A percentile compares a stretch with the other conserved stretches of the same genome.
These are phyloP conservation scores for Sanghuangporus baumii DNA, from an alignment of 1,284 basidiomycete genomes.

Conservation along the genomic window DNA sequence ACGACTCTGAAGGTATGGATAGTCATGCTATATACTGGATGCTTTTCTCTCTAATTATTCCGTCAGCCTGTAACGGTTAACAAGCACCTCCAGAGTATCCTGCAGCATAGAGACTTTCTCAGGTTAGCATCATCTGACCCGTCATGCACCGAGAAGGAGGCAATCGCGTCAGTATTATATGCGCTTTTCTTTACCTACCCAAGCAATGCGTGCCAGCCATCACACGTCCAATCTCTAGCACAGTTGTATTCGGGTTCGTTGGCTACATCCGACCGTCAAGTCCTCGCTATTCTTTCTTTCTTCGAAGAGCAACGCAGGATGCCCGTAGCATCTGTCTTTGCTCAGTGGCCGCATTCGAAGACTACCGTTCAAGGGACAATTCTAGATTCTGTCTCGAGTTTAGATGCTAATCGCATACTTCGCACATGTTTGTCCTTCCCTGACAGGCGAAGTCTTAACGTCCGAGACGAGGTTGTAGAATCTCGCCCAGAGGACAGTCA, in stretches of 20 bases:
- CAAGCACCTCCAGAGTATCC: constrained; percentile 52
- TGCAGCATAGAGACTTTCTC: constrained; percentile 57
- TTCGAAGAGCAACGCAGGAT: constrained; percentile 72
- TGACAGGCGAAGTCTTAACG: constrained; percentile 39
- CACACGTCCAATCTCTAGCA: constrained; percentile 73
- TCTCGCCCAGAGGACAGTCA: constrained; percentile 28
- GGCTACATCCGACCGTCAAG: constrained; percentile 52
- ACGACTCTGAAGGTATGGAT: constrained; percentile 53
- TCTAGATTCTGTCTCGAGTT: constrained; percentile 61
- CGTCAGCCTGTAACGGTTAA: constrained; percentile 56
- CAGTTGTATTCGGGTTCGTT: constrained; percentile 71
- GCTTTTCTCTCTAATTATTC: neutral
- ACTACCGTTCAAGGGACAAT: constrained; percentile 39
- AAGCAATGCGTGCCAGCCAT: constrained; percentile 75
- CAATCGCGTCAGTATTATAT: constrained; percentile 51
- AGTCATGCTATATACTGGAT: neutral
- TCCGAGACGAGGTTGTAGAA: constrained; percentile 28
- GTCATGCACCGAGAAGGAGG: constrained; percentile 31
- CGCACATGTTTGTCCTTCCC: constrained; percentile 75
- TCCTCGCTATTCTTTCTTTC: constrained; percentile 71
- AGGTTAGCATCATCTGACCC: constrained; percentile 28
- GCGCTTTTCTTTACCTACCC: constrained; percentile 71
- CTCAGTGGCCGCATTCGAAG: constrained; percentile 51
- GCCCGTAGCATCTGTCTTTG: constrained; percentile 57
- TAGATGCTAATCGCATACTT: constrained; percentile 69